Conservation (phyloP, 805 yeast genomes). For the Kazachstania martiniae region DNA sequence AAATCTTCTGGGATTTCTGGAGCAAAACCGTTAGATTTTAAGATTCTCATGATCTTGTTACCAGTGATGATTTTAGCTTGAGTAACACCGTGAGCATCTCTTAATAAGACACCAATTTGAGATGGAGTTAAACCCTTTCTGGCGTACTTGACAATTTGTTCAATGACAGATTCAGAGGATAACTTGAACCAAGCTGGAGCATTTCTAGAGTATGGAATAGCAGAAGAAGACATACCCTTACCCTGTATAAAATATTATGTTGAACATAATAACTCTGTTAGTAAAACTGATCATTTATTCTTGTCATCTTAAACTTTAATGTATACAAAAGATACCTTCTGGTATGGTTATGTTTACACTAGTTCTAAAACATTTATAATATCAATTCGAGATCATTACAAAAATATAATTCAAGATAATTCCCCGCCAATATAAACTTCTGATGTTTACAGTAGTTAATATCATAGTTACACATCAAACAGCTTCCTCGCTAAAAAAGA, state of each 20-base stretch:
- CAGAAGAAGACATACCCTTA: conserved; percentile 98
- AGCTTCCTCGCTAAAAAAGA: too few relatives aligned
- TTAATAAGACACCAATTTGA: conserved; percentile 96
- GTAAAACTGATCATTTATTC: conserved; percentile 3
- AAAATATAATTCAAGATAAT: too few relatives aligned
- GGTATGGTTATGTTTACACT: conserved; percentile 3
- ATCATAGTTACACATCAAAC: too few relatives aligned
- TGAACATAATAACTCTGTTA: conserved; percentile 6
- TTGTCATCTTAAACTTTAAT: neutral
- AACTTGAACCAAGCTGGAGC: conserved; percentile 99
- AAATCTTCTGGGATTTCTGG: conserved; percentile 99
- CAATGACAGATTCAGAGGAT: conserved; percentile 89
- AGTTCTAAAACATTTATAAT: neutral
- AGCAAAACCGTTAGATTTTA: conserved; percentile 98
- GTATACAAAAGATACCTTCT: conserved; percentile 6
- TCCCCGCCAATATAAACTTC: too few relatives aligned
- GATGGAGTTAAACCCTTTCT: conserved; percentile 99
- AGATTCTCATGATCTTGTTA: conserved; percentile 98
- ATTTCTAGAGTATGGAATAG: conserved; percentile 98
- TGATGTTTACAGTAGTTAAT: too few relatives aligned
- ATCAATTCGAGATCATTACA: neutral
- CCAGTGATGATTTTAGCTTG: conserved; percentile 96
- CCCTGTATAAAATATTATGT: conserved; percentile 72
- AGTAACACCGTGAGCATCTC: conserved; percentile 99
- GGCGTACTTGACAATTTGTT: conserved; percentile 98